Conservation (phyloP, 305 asterid genomes). For the Fraxinus paxiana region DNA sequence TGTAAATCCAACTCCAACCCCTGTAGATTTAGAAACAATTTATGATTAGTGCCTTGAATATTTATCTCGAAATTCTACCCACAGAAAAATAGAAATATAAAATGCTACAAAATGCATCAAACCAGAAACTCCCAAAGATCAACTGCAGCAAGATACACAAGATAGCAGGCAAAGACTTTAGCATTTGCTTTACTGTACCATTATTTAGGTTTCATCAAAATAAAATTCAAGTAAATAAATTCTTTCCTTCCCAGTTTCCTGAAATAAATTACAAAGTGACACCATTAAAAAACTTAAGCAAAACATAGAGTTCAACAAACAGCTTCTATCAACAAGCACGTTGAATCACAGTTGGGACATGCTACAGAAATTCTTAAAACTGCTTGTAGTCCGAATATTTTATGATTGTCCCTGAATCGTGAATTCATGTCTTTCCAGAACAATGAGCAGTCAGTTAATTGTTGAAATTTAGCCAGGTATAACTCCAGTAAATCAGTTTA, state of each 20-base stretch:
- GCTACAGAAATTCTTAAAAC: neutral
- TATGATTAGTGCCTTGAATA: constrained; percentile 17
- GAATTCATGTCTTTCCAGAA: neutral
- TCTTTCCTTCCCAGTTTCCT: neutral
- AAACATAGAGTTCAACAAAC: neutral
- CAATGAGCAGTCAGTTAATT: neutral
- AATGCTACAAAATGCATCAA: neutral
- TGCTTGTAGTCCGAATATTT: neutral
- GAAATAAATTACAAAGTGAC: neutral
- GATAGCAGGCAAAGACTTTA: neutral
- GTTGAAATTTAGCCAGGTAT: neutral
- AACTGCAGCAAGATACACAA: neutral
- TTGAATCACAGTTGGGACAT: neutral
- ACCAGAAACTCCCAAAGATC: neutral
- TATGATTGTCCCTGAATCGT: neutral
- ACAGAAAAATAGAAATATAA: neutral
- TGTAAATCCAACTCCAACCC: constrained; percentile 97
- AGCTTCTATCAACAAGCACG: neutral
- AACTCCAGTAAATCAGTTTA: neutral
- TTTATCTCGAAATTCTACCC: neutral
- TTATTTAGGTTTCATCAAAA: neutral
- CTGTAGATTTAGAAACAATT: constrained; percentile 44
- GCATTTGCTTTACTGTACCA: neutral
- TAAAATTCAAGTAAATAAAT: neutral
- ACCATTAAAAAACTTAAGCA: neutral